These are phyloP conservation scores for Nyctanthes arbortristis DNA, from an alignment of 257 asterid species.

Conservation along the genomic window DNA sequence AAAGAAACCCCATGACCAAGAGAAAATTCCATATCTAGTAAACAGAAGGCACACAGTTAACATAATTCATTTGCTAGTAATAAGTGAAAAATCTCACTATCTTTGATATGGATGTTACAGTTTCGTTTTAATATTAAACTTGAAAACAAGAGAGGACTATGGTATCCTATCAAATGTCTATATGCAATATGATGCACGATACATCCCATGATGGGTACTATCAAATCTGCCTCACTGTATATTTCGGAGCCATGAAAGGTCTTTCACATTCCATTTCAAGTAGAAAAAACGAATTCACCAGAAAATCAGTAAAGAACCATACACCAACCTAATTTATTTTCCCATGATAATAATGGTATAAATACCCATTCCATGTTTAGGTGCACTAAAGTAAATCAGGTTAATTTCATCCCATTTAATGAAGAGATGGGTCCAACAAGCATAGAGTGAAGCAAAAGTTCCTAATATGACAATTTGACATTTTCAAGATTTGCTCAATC, in stretches of 20 bases:
- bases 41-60: constrained; percentile 16
- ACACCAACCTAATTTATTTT: background rate
- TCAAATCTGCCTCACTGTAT: background rate
- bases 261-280: background rate
- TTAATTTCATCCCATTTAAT: too few relatives aligned
- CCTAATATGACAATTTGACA: background rate
- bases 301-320: background rate
- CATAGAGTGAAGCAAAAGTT: background rate
- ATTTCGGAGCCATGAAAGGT: background rate
- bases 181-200: background rate
- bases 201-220: background rate
- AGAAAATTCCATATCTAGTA: constrained; percentile 41
- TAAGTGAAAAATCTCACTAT: background rate
- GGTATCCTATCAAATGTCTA: background rate
- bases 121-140: background rate
- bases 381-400: background rate
- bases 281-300: too few relatives aligned
- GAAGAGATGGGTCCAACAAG: background rate
- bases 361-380: background rate
- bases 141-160: background rate
- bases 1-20: constrained; percentile 37
- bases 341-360: background rate
- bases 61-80: constrained; percentile 8
- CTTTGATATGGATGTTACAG: background rate
- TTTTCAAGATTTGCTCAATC: background rate